Evolutionary conservation across 306 rosid species (phyloP), one percentile per base, ranked within the genome.

Genomic region (Erythrophleum fordii): DNA sequence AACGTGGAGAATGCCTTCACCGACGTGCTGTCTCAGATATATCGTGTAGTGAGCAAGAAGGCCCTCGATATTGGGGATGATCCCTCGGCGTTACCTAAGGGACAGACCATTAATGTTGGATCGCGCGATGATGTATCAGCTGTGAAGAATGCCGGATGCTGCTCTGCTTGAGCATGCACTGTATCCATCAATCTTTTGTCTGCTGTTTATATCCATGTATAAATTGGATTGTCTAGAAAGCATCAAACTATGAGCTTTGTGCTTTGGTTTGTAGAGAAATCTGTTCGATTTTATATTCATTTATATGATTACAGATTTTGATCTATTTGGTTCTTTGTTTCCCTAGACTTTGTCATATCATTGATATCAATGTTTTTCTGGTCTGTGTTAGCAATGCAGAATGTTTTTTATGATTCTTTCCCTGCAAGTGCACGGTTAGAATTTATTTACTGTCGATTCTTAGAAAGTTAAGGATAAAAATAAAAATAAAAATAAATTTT

Each of bases 1-100:
- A 92, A 92, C 5, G 97, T 94, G 14, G 95, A 94, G 78, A 90
- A 80, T 62, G 85, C 94, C 82, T 90, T 94, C 88, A 84, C 93
- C 5, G 94, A 92, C 61, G 93, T 89, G 77, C 85, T 87, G 72
- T 84, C 92, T 5, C 96, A 89, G 73, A 90, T 90, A 53, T 86
- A 89, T 17, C 87, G 60, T 17, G 92, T 88, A 25, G 89, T 91
- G 18, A 92, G 93, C 87, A 83, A 89, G 85, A 92, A 87, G 79
- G 94, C 93, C 62, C 93, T 92, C 16, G 92, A 94, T 25, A 74
- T 92, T 14, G 91, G 93, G 31, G 90, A 87, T 76, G 97, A 91
- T 84, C 92, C 97, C n/a, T 87, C 96, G 18, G 85, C 94, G 44
- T 75, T 92, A 73, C 98, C 94, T 2, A 92, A 88, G 79, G 94